Evolutionary conservation across 371 early-diverging fungal species (phyloP), one percentile per base, ranked within the genome.

Genomic region (Mucor piriformis): DNA sequence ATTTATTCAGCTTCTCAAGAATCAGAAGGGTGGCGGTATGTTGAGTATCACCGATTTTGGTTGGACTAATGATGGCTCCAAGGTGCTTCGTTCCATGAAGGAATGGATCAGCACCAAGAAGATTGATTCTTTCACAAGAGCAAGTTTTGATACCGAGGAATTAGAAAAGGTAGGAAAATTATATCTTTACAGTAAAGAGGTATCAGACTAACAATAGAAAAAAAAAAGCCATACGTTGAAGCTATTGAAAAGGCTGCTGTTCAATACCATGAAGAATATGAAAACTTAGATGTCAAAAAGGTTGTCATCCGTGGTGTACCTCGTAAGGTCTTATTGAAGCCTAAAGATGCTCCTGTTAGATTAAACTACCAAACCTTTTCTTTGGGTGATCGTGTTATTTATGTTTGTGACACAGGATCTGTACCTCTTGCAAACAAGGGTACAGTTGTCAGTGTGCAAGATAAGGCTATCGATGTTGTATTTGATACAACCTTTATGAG

Each of bases 321-420:
- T 27, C 77, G 89, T 16, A 74, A 70, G 54, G 84, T 83, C 0
- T 77, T 93, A 18, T 76, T 98, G 48, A 88, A 88, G 37, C 95
- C 96, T 12, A 73, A 82, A 3, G 89, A 94, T 62, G 88, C 93
- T 2, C 81, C 78, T 34, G 79, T 83, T 20, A 72, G 89, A 12
- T 82, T 97, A 16, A 74, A 73, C 2, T 70, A 81, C 42, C 98
- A 98, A 69, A 65, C 64, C 16, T 95, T 95, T 72, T 77, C 74
- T 42, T 78, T 97, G 5, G 97, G 98, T 27, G 94, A 98, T 58
- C 90, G 97, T 16, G 90, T 97, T 0, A 74, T 90, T 15, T 88
- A 85, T 67, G 92, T 88, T 10, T 69, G 83, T 38, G 92, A 94
- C 42, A 71, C 85, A 13, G 93, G 94, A 52, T 77, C 73, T 35